phyloP scores from a whole-genome alignment of 2,329 filamentous ascomycete genomes.

The Talaromyces sp. region DNA sequence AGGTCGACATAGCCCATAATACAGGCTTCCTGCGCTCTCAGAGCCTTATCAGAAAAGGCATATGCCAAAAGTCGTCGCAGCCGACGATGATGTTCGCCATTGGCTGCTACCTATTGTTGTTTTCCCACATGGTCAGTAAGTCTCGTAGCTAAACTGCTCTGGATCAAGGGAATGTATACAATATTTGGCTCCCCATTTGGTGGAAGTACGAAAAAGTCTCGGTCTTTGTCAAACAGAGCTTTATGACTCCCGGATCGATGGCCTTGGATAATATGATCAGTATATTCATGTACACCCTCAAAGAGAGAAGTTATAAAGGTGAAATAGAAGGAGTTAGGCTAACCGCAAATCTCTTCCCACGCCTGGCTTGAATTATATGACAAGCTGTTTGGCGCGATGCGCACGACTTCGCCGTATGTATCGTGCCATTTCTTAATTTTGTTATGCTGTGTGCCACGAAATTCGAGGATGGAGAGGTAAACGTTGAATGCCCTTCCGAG shows the following conservation, averaged over 20 bases:
- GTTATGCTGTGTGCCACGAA: slow-evolving; percentile 24
- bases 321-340: neutral
- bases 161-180: neutral
- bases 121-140: neutral
- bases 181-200: neutral
- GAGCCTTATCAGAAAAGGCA: slow-evolving; percentile 32
- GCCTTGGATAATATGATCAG: slow-evolving; percentile 12
- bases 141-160: neutral
- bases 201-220: slow-evolving; percentile 25
- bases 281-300: too few species aligned
- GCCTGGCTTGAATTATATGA: slow-evolving; percentile 39
- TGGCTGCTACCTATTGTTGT: slow-evolving; percentile 13
- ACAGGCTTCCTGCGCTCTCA: slow-evolving; percentile 26
- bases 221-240: slow-evolving; percentile 26
- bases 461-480: slow-evolving; percentile 1
- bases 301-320: neutral
- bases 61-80: slow-evolving; percentile 29
- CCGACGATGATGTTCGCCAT: slow-evolving; percentile 26
- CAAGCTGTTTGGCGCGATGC: slow-evolving; percentile 42
- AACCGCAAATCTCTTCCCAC: slow-evolving; percentile 44
- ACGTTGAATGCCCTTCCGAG: neutral
- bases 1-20: slow-evolving; percentile 24
- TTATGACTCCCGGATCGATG: slow-evolving; percentile 4
- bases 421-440: slow-evolving; percentile 30
- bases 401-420: slow-evolving; percentile 36